A percentile compares a stretch with the other conserved stretches of the same genome.
Conservation (phyloP, 768 basidiomycete genomes). For the Mycena capillaripes region DNA sequence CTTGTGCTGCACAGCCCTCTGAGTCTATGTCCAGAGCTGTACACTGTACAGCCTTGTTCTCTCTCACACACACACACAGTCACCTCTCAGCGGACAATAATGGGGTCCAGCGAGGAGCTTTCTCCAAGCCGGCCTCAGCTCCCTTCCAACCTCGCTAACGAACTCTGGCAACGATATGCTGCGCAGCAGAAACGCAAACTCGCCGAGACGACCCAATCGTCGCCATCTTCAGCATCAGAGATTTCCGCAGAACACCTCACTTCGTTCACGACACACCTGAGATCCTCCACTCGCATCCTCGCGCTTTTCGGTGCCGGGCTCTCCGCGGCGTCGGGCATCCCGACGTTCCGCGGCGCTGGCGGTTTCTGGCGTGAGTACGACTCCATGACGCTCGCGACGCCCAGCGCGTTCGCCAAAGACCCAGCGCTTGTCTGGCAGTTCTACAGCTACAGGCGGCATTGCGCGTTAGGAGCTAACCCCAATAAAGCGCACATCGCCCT, state of each 20-base stretch:
- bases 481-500: slow-evolving; percentile 13
- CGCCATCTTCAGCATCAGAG: background rate
- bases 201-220: background rate
- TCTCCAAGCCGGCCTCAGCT: slow-evolving; percentile 7
- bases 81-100: background rate
- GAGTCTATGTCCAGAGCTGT: no score
- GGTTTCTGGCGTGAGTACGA: slow-evolving; percentile 29
- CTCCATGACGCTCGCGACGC: slow-evolving; percentile 24
- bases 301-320: slow-evolving; percentile 24
- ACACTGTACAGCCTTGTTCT: background rate
- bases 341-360: slow-evolving; percentile 24
- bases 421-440: slow-evolving; percentile 28
- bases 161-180: slow-evolving; percentile 20
- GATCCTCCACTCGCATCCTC: slow-evolving; percentile 19
- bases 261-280: slow-evolving; percentile 2
- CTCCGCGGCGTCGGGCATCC: slow-evolving; percentile 25
- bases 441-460: slow-evolving; percentile 21
- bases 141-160: slow-evolving; percentile 16
- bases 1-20: no score
- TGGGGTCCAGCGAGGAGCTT: background rate
- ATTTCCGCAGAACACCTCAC: background rate
- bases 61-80: background rate
- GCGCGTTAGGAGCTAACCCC: background rate
- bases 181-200: slow-evolving; percentile 13
- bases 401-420: slow-evolving; percentile 13